Base-by-base conservation (phyloP, 164 flowering plant species). In the Hamamelis virginiana region DNA sequence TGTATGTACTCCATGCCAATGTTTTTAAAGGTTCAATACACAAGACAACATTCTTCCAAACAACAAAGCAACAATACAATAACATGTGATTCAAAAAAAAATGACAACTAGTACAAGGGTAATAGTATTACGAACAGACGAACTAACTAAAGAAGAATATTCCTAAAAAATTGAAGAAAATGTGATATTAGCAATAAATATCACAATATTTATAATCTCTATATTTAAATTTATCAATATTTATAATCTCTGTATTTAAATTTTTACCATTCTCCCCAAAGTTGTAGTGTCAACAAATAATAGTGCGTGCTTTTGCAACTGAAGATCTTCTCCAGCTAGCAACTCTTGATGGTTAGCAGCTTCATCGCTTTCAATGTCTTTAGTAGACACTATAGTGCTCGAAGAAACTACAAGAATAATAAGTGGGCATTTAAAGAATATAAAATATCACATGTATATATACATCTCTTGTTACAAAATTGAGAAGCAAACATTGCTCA, bases 181-280 rank as follows among this genome's bases (percentile, higher is more conserved):
- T 33, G 6, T 33, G 41, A 33, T 33, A 33, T 33, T 6, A 33
- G 6, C 6, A 33, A 33, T 33, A 33, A 33, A 33, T 33, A 33
- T 33, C 41, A 33, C 41, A 33, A 33, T 33, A 33, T 33, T 33
- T 33, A 33, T 6, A 33, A 33, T 33, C 41, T 33, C 4, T 33
- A 33, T 33, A n/a, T n/a, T n/a, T n/a, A n/a, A n/a, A n/a, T n/a
- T n/a, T n/a, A n/a, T n/a, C n/a, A n/a, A n/a, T n/a, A n/a, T n/a
- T 5, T 56, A 21, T 22, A 26, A 28, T 23, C 26, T 16, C 8
- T 12, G 28, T 27, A 48, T 14, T 12, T 45, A 43, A 22, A 27
- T 62, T 43, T 44, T 73, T 83, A 88, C 90, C 88, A 60, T 71
- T 80, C 76, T 80, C 60, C 55, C 79, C 46, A 45, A 46, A 28